Conservation (phyloP, 306 rosid species). For the Hippophae rhamnoides region DNA sequence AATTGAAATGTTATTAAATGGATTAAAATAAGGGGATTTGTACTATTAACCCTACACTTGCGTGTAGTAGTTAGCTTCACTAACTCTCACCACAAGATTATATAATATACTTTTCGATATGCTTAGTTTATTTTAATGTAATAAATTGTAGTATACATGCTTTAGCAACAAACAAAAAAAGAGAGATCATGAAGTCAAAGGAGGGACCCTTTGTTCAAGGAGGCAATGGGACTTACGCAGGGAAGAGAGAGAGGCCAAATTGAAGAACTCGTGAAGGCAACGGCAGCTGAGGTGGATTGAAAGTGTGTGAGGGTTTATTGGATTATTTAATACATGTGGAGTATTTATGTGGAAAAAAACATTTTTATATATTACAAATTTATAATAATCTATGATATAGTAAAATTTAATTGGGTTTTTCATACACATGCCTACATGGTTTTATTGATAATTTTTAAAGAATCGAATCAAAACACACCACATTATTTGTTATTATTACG, state of each 20-base stretch:
- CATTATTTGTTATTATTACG: too few species aligned
- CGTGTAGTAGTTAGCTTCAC: conserved; percentile 30
- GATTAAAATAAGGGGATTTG: conserved; percentile 17
- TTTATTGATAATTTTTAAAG: too few species aligned
- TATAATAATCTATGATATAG: not conserved
- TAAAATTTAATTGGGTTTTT: not conserved
- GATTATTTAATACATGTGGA: conserved; percentile 44
- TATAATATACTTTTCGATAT: not conserved
- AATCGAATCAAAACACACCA: too few species aligned
- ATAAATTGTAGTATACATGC: not conserved
- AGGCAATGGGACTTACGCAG: conserved; percentile 23
- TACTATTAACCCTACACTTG: conserved; percentile 40
- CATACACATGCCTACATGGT: too few species aligned
- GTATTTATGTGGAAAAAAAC: not conserved
- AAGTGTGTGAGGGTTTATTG: conserved; percentile 18
- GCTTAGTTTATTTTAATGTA: not conserved
- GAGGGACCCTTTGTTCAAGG: conserved; percentile 44
- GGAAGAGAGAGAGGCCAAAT: conserved; percentile 19
- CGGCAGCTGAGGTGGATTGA: conserved; percentile 39
- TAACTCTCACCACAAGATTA: conserved; percentile 1
- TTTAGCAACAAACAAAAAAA: not conserved
- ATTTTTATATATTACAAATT: conserved; percentile 15
- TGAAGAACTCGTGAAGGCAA: conserved; percentile 95
- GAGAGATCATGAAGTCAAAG: conserved; percentile 40
- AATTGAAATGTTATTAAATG: conserved; percentile 23